Evolutionary conservation across 495 filamentous ascomycete genomes (phyloP), one percentile per base, ranked within the genome.

Genomic region (Aspergillus ostianus): DNA sequence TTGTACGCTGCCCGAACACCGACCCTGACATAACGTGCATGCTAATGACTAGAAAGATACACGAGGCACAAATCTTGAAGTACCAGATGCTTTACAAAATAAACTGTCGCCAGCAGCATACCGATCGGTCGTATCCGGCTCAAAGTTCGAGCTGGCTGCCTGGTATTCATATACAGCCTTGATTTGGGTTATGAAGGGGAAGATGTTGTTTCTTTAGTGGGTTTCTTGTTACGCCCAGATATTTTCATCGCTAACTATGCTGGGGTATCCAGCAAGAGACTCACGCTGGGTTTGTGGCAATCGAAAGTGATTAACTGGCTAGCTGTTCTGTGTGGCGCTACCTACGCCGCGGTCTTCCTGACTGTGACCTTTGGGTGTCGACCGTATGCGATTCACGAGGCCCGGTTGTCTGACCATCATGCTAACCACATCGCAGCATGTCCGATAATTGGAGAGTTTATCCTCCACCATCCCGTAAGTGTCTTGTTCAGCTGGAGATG

Each of bases 181-280:
- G 18, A 54, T 54, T 18, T 54, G 52, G 52, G 52, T 54, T 15
- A 54, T 54, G 52, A 54, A 54, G 23, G 52, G 32, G 18, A 54
- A 54, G 19, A 54, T 54, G 52, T 17, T 54, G 2, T 54, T 54
- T 4, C 20, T 54, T 5, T 54, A 54, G 52, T 54, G 46, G 1
- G 49, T 53, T 26, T 21, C 29, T 5, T 41, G 20, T 3, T 21
- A 19, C 15, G 10, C 2, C 19, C 45, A 4, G 36, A 7, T 6
- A n/a, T 5, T 9, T 44, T 15, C 26, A 21, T 26, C 7, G 12
- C 36, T 10, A 21, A n/a, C 9, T 6, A 18, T 0, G 20, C 6
- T 8, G 23, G 19, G 6, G 1, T 1, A 52, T 32, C 20, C 10
- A 54, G 52, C 19, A 54, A 54, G 36, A 19, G 52, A 17, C 7